Conservation (phyloP, 768 basidiomycete species). For the Lentinus tigrinus region DNA sequence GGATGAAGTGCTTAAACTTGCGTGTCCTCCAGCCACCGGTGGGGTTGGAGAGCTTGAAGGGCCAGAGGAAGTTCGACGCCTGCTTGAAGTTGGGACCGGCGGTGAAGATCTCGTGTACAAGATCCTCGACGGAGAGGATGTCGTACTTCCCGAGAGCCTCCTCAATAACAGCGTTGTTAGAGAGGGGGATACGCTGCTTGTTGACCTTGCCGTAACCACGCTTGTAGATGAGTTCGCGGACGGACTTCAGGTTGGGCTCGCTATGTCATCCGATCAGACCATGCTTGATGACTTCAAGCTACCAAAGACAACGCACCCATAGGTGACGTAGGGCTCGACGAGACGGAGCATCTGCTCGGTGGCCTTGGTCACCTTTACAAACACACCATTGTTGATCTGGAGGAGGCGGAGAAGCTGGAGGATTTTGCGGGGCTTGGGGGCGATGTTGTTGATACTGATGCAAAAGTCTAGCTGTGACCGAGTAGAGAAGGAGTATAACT, state of each 20-base stretch:
- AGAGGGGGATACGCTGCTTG: constrained; percentile 95
- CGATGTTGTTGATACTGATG: constrained; percentile 96
- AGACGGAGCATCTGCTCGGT: constrained; percentile 98
- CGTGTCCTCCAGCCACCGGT: constrained; percentile 96
- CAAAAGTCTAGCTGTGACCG: not conserved
- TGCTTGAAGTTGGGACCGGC: constrained; percentile 99
- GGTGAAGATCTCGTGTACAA: constrained; percentile 95
- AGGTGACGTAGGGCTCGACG: constrained; percentile 96
- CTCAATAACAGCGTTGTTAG: constrained; percentile 94
- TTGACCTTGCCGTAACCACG: constrained; percentile 98
- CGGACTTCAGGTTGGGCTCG: constrained; percentile 94
- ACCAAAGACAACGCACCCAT: constrained; percentile 61
- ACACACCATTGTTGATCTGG: constrained; percentile 99
- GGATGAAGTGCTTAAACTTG: constrained; percentile 96
- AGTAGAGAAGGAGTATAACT: constrained; percentile 31
- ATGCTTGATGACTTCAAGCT: not conserved
- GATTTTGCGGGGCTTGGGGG: constrained; percentile 99
- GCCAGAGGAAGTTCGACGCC: constrained; percentile 98
- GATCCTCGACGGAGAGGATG: constrained; percentile 95
- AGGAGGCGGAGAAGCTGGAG: constrained; percentile 96
- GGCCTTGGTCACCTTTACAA: constrained; percentile 94
- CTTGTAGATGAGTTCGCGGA: constrained; percentile 98
- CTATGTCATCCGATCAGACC: constrained; percentile 35
- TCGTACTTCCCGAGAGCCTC: constrained; percentile 86
- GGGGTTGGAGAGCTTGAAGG: constrained; percentile 99